Percentiles rank a stretch among this genome's conserved stretches.
Conservation (phyloP, 2,329 filamentous ascomycete species). For the Clonostachys sp. region DNA sequence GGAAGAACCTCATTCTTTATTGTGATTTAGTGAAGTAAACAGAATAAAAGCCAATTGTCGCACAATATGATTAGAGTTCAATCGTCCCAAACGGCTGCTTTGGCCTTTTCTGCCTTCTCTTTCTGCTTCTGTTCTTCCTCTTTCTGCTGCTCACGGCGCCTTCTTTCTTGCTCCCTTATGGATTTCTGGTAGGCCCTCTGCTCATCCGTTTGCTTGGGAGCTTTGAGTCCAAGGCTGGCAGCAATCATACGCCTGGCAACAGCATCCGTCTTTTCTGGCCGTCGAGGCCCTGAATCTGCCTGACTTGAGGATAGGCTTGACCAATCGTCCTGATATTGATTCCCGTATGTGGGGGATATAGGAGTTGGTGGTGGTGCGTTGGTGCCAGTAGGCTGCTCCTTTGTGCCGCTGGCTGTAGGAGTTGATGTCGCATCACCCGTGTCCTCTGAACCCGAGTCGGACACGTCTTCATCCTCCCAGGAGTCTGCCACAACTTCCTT, state of each 20-base stretch:
- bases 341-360: constrained; percentile 42
- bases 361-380: constrained; percentile 64
- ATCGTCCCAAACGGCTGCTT: constrained; percentile 82
- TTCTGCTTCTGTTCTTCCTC: constrained; percentile 56
- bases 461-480: constrained; percentile 55
- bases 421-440: constrained; percentile 4
- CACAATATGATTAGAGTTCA: constrained; percentile 16
- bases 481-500: constrained; percentile 30
- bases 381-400: constrained; percentile 16
- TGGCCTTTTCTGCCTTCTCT: constrained; percentile 69
- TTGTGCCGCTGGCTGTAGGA: constrained; percentile 11
- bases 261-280: constrained; percentile 90
- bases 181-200: constrained; percentile 82
- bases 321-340: neutral
- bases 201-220: constrained; percentile 80
- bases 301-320: constrained; percentile 2
- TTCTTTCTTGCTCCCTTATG: constrained; percentile 79
- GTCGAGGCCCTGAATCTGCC: constrained; percentile 9
- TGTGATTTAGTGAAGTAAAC: neutral
- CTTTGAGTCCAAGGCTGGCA: constrained; percentile 75
- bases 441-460: constrained; percentile 26
- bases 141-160: constrained; percentile 67
- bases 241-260: constrained; percentile 89
- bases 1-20: neutral
- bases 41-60: neutral